Evolutionary conservation across 164 flowering plant genomes (phyloP).

Genomic region (Macadamia integrifolia): DNA sequence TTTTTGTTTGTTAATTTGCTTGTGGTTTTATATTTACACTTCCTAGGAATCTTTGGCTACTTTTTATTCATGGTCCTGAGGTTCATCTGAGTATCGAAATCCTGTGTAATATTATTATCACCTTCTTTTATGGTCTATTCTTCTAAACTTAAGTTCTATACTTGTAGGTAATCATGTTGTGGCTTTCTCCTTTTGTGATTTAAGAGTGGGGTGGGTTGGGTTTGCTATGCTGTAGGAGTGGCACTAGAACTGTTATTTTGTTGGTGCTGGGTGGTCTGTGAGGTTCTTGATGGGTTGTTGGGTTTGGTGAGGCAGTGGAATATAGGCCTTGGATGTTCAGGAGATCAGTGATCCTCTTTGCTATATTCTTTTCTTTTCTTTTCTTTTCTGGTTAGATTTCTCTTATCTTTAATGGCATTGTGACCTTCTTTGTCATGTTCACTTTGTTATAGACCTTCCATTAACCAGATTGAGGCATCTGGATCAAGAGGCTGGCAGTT

Average conservation of each 20-base stretch:
- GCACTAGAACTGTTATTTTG: no score
- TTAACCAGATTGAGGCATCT: conserved; percentile 22
- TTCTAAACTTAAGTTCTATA: neutral
- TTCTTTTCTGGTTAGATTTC: neutral
- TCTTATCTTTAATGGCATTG: neutral
- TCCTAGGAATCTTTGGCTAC: neutral
- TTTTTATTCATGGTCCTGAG: neutral
- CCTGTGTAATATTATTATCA: neutral
- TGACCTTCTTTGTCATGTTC: conserved; percentile 2
- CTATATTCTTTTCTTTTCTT: neutral
- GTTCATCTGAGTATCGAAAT: neutral
- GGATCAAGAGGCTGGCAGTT: conserved; percentile 30
- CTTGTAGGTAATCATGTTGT: no score
- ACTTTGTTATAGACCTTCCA: conserved; percentile 25
- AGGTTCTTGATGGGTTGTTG: neutral
- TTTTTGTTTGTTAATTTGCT: neutral
- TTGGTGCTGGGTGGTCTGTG: no score
- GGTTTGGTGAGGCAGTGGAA: neutral
- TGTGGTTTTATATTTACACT: neutral
- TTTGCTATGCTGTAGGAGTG: no score
- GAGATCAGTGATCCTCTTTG: neutral
- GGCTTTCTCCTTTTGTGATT: neutral
- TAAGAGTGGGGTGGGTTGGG: no score
- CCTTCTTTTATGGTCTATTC: neutral
- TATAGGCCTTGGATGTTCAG: neutral